phyloP scores from a whole-genome alignment of 225 moss, liverwort and hornwort species.

The Bryoerythrophyllum caledonicum region DNA sequence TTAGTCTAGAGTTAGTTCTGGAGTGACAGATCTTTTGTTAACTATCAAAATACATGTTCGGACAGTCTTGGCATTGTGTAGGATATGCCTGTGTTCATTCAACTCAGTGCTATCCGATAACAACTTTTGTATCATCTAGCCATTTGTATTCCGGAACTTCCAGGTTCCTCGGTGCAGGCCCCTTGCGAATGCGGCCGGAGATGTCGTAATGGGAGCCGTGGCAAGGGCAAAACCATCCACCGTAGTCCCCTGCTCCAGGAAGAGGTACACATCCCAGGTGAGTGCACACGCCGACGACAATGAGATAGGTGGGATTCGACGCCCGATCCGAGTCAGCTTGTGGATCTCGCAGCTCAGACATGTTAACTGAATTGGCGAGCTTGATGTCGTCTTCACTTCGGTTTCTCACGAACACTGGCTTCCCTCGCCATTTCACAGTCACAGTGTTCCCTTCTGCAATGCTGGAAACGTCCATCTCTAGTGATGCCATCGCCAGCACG shows the following conservation, averaged over 20 bases:
- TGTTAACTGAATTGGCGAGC: constrained; percentile 37
- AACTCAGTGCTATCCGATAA: not conserved
- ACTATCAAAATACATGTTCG: not conserved
- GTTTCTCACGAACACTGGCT: constrained; percentile 46
- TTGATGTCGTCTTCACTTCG: constrained; percentile 38
- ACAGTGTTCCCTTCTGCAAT: constrained; percentile 34
- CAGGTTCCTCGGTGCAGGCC: constrained; percentile 12
- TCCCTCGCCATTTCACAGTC: constrained; percentile 53
- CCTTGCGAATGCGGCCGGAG: constrained; percentile 43
- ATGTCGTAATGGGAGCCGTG: constrained; percentile 57
- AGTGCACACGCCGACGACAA: constrained; percentile 46
- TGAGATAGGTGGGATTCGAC: constrained; percentile 42
- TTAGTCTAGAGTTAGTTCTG: not conserved
- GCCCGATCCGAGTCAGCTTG: constrained; percentile 27
- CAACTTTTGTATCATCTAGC: constrained; percentile 10
- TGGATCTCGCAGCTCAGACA: constrained; percentile 32
- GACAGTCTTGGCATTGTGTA: not conserved
- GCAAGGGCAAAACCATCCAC: constrained; percentile 58
- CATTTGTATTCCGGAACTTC: constrained; percentile 19
- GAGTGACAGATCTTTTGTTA: not conserved
- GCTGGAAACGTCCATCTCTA: constrained; percentile 45
- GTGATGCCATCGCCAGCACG: constrained; percentile 43
- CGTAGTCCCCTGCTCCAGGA: constrained; percentile 40
- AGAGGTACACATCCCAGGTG: constrained; percentile 57
- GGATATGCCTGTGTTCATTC: not conserved